Base-by-base conservation (phyloP, 768 basidiomycete genomes). In the Rubroboletus pulcherrimus region DNA sequence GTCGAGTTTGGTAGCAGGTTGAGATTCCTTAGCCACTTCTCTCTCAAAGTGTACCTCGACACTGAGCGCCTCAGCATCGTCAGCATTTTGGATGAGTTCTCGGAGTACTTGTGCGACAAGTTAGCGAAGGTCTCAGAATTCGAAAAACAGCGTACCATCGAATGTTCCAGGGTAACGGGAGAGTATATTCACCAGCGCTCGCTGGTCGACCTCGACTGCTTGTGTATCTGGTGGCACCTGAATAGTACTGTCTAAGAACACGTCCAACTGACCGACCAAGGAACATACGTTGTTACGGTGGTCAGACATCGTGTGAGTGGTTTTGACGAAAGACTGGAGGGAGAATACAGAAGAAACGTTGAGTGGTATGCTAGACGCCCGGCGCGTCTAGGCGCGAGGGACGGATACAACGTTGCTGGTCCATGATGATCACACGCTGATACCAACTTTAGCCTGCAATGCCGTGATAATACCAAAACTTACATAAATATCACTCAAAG, bases 71-170 rank as follows among this genome's bases (percentile, higher is more conserved):
- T 67, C 71, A 0, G 74, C 81, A 67, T 82, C 81, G 57, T 82
- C 81, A 15, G 82, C 79, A 64, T 84, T 84, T 63, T 83, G 82
- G 12, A 83, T 64, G 19, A 84, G 69, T 61, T 83, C 83, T 49
- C 83, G 67, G 53, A 79, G 77, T 35, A 82, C 78, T 71, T 39
- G 29, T 11, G 11, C 2, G 10, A 14, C 12, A 14, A 14, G 21
- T 54, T 9, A 63, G 58, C 24, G 9, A 38, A 19, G 39, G 21
- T 8, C 8, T 7, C 19, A 24, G 3, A 8, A 15, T 11, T 34
- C 1, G n/a, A 0, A 40, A 21, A 21, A 37, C 6, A 31, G 24
- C 21, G 5, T 5, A 54, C 61, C 38, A 37, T 61, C 60, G 24
- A 61, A 61, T 7, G 34, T 8, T 29, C 60, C 60, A 30, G 61